Evolutionary conservation across 2,329 filamentous ascomycete species (phyloP).

Genomic region (Diaporthe batatas): DNA sequence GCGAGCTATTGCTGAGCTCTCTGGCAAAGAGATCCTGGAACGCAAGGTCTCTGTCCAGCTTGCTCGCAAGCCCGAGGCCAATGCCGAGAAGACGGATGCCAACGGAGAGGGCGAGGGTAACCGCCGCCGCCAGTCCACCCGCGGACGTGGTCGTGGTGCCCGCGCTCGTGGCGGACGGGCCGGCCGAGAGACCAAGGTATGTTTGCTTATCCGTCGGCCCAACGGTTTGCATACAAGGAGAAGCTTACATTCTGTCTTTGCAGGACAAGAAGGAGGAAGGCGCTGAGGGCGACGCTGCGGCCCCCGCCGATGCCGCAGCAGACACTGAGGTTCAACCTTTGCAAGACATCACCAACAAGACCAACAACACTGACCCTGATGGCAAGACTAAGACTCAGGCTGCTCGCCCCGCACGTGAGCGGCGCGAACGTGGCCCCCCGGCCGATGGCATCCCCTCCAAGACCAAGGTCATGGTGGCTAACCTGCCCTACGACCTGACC

Average conservation of each 20-base stretch:
- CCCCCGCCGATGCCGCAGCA: constrained; percentile 60
- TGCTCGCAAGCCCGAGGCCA: constrained; percentile 94
- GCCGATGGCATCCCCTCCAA: constrained; percentile 98
- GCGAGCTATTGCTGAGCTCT: constrained; percentile 94
- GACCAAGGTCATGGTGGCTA: constrained; percentile 99
- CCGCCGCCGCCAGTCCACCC: constrained; percentile 73
- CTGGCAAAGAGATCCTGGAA: constrained; percentile 96
- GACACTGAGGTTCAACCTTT: constrained; percentile 69
- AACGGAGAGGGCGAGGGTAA: constrained; percentile 83
- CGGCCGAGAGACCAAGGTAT: constrained; percentile 72
- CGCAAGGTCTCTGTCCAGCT: constrained; percentile 99
- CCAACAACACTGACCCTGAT: constrained; percentile 66
- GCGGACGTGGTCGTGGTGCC: constrained; percentile 75
- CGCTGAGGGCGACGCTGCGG: constrained; percentile 62
- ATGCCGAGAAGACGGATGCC: constrained; percentile 80
- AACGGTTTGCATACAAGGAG: constrained; percentile 3
- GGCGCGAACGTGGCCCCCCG: constrained; percentile 89
- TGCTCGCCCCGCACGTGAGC: constrained; percentile 69
- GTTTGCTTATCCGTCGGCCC: constrained; percentile 47
- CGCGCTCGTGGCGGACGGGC: constrained; percentile 73
- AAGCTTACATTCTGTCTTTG: constrained; percentile 41
- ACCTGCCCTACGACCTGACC: constrained; percentile 96
- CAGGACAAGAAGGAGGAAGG: constrained; percentile 63
- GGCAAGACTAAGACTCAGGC: constrained; percentile 69
- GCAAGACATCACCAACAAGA: constrained; percentile 72